These are phyloP conservation scores for Arthonia radiata DNA, from an alignment of 495 filamentous ascomycete species.

Conservation along the genomic window DNA sequence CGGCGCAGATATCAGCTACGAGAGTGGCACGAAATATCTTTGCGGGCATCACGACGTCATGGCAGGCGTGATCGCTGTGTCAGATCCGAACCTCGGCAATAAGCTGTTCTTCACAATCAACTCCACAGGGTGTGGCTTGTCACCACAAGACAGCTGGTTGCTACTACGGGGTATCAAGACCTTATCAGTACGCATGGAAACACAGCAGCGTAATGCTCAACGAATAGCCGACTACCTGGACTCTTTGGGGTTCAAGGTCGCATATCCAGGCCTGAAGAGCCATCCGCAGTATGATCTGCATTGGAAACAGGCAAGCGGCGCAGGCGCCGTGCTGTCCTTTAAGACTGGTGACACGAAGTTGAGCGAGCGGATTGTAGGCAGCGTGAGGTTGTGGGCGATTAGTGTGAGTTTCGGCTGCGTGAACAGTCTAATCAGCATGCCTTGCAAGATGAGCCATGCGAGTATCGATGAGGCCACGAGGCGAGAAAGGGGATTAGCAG, in stretches of 20 bases:
- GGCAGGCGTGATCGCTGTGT: slow-evolving; percentile 86
- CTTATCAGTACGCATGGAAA: slow-evolving; percentile 90
- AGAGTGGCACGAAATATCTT: slow-evolving; percentile 92
- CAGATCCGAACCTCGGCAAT: slow-evolving; percentile 55
- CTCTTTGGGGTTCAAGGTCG: slow-evolving; percentile 70
- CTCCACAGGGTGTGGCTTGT: slow-evolving; percentile 72
- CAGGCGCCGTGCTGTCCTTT: slow-evolving; percentile 83
- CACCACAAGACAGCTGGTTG: slow-evolving; percentile 88
- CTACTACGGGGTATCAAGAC: slow-evolving; percentile 89
- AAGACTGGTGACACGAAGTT: slow-evolving; percentile 68
- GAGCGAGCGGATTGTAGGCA: slow-evolving; percentile 83
- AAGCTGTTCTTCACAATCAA: slow-evolving; percentile 94
- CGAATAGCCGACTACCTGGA: slow-evolving; percentile 83
- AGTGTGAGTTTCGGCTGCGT: slow-evolving; percentile 95
- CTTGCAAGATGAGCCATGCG: slow-evolving; percentile 96
- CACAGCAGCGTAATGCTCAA: slow-evolving; percentile 82
- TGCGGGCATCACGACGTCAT: slow-evolving; percentile 97
- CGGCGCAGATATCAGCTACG: slow-evolving; percentile 88
- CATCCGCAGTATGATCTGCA: slow-evolving; percentile 94
- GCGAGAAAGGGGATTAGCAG: slow-evolving; percentile 69
- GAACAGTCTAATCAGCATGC: slow-evolving; percentile 96
- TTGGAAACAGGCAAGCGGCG: slow-evolving; percentile 78
- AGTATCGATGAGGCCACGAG: slow-evolving; percentile 92
- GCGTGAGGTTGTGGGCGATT: slow-evolving; percentile 76
- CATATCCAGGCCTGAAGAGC: slow-evolving; percentile 77